These are phyloP conservation scores for Pythium dissotocum DNA, from an alignment of 352 stramenopile species.

Conservation along the genomic window DNA sequence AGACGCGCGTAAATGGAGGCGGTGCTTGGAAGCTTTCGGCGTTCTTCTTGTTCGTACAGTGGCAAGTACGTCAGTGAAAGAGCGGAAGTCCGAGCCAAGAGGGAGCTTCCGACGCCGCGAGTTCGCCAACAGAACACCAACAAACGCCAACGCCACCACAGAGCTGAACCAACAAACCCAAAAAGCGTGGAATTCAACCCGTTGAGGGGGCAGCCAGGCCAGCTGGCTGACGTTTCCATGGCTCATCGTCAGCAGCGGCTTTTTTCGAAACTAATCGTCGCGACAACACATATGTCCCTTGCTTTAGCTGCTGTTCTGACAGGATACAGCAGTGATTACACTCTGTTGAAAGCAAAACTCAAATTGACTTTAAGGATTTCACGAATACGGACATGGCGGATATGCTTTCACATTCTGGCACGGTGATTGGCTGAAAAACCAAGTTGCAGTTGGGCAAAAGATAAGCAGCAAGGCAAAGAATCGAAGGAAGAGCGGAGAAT, in stretches of 20 bases:
- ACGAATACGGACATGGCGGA: conserved; percentile 14
- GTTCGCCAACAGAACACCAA: conserved; percentile 7
- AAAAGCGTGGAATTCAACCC: conserved; percentile 23
- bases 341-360: background rate
- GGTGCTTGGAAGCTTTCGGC: background rate
- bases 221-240: conserved; percentile 32
- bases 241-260: conserved; percentile 16
- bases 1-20: background rate
- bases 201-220: conserved; percentile 6
- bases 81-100: conserved; percentile 9
- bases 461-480: conserved; percentile 24
- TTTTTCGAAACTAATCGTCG: conserved; percentile 26
- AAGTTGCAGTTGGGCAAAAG: conserved; percentile 29
- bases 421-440: conserved; percentile 34
- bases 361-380: conserved; percentile 11
- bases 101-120: conserved; percentile 4
- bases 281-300: conserved; percentile 11
- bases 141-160: conserved; percentile 12
- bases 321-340: background rate
- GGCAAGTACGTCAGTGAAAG: conserved; percentile 28
- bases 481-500: conserved; percentile 30
- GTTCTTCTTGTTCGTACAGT: conserved; percentile 18
- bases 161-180: conserved; percentile 18
- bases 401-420: conserved; percentile 18
- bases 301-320: conserved; percentile 2